Percentiles rank a stretch among this genome's conserved stretches.
phyloP scores from a whole-genome alignment of 257 asterid genomes.

The Lantana camara region DNA sequence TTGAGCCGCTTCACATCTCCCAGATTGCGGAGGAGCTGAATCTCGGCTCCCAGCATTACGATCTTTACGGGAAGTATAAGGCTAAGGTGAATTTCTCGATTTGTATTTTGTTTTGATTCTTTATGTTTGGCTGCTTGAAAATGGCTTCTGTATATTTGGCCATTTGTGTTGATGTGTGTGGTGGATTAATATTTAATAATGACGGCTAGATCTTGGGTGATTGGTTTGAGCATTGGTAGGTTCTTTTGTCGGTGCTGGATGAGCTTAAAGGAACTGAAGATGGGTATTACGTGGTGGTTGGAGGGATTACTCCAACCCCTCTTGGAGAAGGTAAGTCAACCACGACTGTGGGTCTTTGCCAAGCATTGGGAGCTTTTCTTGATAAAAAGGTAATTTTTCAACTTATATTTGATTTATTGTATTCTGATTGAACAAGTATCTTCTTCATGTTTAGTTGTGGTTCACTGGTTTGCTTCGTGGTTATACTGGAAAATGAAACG shows the following conservation, averaged over 20 bases:
- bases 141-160: background rate
- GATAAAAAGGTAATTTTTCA: slow-evolving; percentile 71
- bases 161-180: background rate
- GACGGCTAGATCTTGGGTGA: background rate
- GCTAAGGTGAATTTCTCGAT: slow-evolving; percentile 57
- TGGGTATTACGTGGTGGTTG: slow-evolving; percentile 96
- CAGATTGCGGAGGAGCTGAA: slow-evolving; percentile 79
- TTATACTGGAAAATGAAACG: background rate
- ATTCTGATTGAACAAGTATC: slow-evolving; percentile 1
- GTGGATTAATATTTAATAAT: too few relatives aligned
- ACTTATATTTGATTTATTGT: background rate
- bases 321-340: slow-evolving; percentile 99
- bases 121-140: background rate
- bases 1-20: slow-evolving; percentile 77
- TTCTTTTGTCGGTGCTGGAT: slow-evolving; percentile 74
- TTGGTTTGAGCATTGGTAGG: slow-evolving; percentile 43
- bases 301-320: slow-evolving; percentile 99
- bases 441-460: background rate
- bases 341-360: slow-evolving; percentile 97
- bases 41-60: slow-evolving; percentile 70
- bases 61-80: slow-evolving; percentile 89
- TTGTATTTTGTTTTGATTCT: background rate
- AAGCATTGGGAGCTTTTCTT: slow-evolving; percentile 96
- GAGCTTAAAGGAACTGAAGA: slow-evolving; percentile 62
- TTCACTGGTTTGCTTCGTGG: background rate